Evolutionary conservation across 2,329 filamentous ascomycete genomes (phyloP).

Genomic region (Coniochaeta sp.): DNA sequence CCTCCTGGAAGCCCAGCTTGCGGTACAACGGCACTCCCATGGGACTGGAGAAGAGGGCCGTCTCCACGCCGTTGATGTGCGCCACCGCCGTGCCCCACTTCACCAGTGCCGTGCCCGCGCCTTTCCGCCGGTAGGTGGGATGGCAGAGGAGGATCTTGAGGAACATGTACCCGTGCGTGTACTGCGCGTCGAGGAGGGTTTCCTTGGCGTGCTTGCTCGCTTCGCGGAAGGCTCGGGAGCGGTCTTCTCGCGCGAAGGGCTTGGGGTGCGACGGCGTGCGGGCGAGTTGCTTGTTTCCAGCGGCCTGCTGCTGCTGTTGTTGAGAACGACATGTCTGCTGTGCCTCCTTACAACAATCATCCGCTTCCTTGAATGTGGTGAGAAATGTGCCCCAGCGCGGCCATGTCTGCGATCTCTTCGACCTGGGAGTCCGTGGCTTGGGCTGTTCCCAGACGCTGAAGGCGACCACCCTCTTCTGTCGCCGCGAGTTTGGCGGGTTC

Average conservation of each 20-base stretch:
- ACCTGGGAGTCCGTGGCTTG: background rate
- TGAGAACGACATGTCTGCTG: background rate
- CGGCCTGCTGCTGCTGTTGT: background rate
- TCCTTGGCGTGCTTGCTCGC: slow-evolving; percentile 10
- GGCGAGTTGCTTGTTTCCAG: slow-evolving; percentile 3
- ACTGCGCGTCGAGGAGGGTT: slow-evolving; percentile 12
- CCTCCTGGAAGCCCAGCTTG: slow-evolving; percentile 15
- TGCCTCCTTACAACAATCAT: background rate
- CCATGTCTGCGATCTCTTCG: background rate
- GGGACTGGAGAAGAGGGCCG: slow-evolving; percentile 17
- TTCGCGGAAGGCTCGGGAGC: slow-evolving; percentile 12
- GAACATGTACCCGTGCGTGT: slow-evolving; percentile 13
- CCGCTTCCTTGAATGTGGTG: background rate
- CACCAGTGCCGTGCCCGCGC: slow-evolving; percentile 14
- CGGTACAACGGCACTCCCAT: slow-evolving; percentile 15
- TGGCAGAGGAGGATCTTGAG: slow-evolving; percentile 17
- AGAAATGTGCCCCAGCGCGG: background rate
- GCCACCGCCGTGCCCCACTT: slow-evolving; percentile 15
- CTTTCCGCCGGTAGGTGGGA: slow-evolving; percentile 13
- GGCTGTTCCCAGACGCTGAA: slow-evolving; percentile 16
- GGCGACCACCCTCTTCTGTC: slow-evolving; percentile 10
- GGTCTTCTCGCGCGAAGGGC: slow-evolving; percentile 12
- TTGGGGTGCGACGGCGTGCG: slow-evolving; percentile 6
- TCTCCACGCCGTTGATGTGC: slow-evolving; percentile 7
- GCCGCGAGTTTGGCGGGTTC: background rate